These are phyloP conservation scores for Fraxinus americana DNA, from an alignment of 257 asterid genomes.

Conservation along the genomic window DNA sequence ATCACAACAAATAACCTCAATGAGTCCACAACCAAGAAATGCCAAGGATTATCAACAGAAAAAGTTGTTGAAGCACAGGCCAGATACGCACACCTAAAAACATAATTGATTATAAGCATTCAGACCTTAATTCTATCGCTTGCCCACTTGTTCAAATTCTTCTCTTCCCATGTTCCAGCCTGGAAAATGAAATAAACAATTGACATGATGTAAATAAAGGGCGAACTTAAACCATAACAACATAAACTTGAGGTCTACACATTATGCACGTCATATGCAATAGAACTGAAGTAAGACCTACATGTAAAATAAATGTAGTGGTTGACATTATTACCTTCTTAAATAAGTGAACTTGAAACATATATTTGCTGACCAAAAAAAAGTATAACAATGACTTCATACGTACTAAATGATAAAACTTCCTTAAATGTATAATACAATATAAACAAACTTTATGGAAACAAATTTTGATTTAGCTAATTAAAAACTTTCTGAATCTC, in stretches of 20 bases:
- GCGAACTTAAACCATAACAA: background rate
- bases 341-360: background rate
- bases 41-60: background rate
- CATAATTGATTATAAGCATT: background rate
- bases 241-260: background rate
- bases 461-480: background rate
- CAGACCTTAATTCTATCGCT: conserved; percentile 48
- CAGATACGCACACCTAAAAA: background rate
- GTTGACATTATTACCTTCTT: background rate
- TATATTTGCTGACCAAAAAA: background rate
- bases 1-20: background rate
- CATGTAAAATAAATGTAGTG: background rate
- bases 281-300: background rate
- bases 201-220: background rate
- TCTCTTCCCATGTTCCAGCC: conserved; percentile 67
- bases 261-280: background rate
- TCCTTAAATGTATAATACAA: background rate
- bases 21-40: background rate
- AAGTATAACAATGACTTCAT: background rate
- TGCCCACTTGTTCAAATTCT: conserved; percentile 52
- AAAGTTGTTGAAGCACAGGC: background rate
- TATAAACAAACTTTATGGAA: background rate
- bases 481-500: background rate
- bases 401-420: background rate
- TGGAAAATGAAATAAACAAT: conserved; percentile 19